A percentile compares a stretch with the other conserved stretches of the same genome.
These are phyloP conservation scores for Pulveroboletus frians DNA, from an alignment of 768 basidiomycete genomes.

Conservation along the genomic window DNA sequence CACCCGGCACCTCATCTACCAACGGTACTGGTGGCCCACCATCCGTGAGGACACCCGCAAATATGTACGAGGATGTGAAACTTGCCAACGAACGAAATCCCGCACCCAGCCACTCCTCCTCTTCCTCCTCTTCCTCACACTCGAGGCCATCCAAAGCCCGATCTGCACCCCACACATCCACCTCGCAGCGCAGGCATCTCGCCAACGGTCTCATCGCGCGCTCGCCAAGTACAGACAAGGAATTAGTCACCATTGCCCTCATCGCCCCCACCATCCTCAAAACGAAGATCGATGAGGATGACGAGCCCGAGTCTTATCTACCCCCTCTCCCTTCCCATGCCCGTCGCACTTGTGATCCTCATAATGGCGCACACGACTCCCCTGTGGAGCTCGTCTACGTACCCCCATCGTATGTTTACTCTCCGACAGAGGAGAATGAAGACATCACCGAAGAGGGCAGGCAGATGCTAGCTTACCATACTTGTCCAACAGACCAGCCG, in stretches of 20 bases:
- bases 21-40: no score
- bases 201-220: conserved; percentile 42
- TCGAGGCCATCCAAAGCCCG: conserved; percentile 29
- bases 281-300: conserved; percentile 55
- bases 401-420: conserved; percentile 39
- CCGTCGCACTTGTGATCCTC: conserved; percentile 1
- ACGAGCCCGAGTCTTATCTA: conserved; percentile 19
- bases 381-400: conserved; percentile 72
- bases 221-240: conserved; percentile 35
- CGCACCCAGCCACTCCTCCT: no score
- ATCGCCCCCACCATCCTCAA: conserved; percentile 85
- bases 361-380: conserved; percentile 34
- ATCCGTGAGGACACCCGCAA: no score
- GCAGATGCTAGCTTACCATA: conserved; percentile 17
- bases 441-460: conserved; percentile 18
- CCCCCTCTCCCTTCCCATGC: conserved; percentile 8
- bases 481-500: conserved; percentile 4
- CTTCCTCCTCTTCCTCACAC: conserved; percentile 19
- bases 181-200: conserved; percentile 25
- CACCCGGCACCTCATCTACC: no score
- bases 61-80: no score
- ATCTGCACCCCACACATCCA: conserved; percentile 19
- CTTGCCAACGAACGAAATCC: no score
- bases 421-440: conserved; percentile 15
- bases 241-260: conserved; percentile 64